Evolutionary conservation across 306 rosid genomes (phyloP).

Genomic region (Vicia sativa): DNA sequence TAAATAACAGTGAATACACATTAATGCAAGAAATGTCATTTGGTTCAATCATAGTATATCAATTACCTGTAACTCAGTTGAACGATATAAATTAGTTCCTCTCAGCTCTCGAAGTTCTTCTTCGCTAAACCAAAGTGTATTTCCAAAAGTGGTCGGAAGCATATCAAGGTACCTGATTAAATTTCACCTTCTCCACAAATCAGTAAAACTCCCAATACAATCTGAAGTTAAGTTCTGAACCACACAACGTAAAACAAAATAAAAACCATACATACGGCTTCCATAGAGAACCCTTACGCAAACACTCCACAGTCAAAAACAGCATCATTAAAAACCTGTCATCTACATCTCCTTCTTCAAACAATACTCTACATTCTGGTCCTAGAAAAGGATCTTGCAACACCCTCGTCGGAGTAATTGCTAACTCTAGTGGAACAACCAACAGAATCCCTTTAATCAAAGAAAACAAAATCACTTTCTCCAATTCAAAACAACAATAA

Average conservation of each 20-base stretch:
- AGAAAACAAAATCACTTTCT: slow-evolving; percentile 34
- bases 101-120: slow-evolving; percentile 78
- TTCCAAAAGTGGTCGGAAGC: slow-evolving; percentile 82
- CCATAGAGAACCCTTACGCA: slow-evolving; percentile 86
- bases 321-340: slow-evolving; percentile 84
- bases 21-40: slow-evolving; percentile 27
- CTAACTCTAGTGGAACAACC: slow-evolving; percentile 87
- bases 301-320: slow-evolving; percentile 76
- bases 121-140: slow-evolving; percentile 88
- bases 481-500: slow-evolving; percentile 29
- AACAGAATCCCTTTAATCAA: slow-evolving; percentile 62
- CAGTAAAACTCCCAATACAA: slow-evolving; percentile 36
- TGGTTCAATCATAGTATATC: slow-evolving; percentile 25
- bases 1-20: slow-evolving; percentile 28
- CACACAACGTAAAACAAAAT: slow-evolving; percentile 27
- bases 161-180: slow-evolving; percentile 82
- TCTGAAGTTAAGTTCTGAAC: slow-evolving; percentile 22
- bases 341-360: slow-evolving; percentile 93
- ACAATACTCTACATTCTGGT: slow-evolving; percentile 84
- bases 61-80: slow-evolving; percentile 83
- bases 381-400: slow-evolving; percentile 91
- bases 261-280: slow-evolving; percentile 80
- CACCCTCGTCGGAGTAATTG: slow-evolving; percentile 97
- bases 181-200: slow-evolving; percentile 42
- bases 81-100: slow-evolving; percentile 79